Evolutionary conservation across 805 yeast species (phyloP), one percentile per base, ranked within the genome.

Genomic region (Kodamaea nitidulidarum): DNA sequence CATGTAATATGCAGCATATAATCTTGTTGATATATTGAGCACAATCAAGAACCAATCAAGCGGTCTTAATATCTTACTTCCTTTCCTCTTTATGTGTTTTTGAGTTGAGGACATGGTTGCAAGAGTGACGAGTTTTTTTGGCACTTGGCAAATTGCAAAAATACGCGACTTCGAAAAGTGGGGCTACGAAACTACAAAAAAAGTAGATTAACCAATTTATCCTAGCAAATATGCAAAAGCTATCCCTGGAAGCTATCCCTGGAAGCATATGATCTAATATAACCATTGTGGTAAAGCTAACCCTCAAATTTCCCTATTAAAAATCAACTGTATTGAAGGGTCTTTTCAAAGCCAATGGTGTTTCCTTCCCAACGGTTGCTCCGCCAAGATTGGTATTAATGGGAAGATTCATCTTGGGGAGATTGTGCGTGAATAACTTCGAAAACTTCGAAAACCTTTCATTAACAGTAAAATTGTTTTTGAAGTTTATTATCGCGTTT

Each of bases 1-100:
- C 57, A 86, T 78, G 50, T 64, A 65, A 43, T 76, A 50, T 3
- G 80, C 74, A 42, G 73, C 66, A 50, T 64, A 63, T 1, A 49
- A 20, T 20, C 71, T 50, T 10, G 54, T 38, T 3, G 38, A 34
- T 12, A 54, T 11, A 27, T 53, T 56, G 36, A 43, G 36, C n/a
- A 11, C 15, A 9, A 39, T 15, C 10, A 39, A 25, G 4, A 16
- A 8, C 35, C 35, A 34, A 4, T 32, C 41, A 10, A 38, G 8
- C 11, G 15, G 16, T 14, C 22, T 32, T 11, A 32, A 15, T 3
- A 9, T 15, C 14, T 17, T 30, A 16, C 9, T 30, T 17, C 15
- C 7, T 15, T 30, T 4, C n/a, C 4, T 10, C 21, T 30, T 30
- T 7, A 15, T 11, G 32, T 10, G n/a, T 16, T 30, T 30, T 4